Evolutionary conservation across 2,329 filamentous ascomycete genomes (phyloP).

Genomic region (Aureobasidium lini): DNA sequence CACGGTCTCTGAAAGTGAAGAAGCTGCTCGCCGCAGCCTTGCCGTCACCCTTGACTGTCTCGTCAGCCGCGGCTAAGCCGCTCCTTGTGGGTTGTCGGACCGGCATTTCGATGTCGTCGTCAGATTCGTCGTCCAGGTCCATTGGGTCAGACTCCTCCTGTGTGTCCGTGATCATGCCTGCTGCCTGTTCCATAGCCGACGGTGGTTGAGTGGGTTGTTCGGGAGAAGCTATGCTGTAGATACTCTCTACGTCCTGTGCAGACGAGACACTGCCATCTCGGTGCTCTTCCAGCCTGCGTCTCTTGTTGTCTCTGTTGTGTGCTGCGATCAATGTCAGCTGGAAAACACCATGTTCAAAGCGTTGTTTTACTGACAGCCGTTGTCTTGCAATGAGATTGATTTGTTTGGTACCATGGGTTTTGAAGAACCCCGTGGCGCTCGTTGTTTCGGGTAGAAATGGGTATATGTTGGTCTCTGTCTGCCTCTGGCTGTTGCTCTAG

Average conservation of each 20-base stretch:
- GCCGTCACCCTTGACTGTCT: background rate
- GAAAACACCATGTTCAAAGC: background rate
- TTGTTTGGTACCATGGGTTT: background rate
- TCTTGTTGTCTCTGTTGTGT: background rate
- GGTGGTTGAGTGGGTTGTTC: background rate
- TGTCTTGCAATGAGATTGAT: background rate
- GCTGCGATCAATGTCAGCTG: background rate
- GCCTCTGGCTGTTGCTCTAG: conserved; percentile 16
- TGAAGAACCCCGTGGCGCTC: background rate
- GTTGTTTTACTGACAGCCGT: background rate
- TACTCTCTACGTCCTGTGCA: background rate
- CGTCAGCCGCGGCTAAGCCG: background rate
- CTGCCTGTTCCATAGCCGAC: background rate
- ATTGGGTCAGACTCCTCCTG: background rate
- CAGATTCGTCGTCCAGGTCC: background rate
- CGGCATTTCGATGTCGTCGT: background rate
- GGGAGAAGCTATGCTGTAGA: background rate
- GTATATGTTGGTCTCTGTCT: conserved; percentile 28
- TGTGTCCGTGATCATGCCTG: background rate
- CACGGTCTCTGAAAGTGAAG: background rate
- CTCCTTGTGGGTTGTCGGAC: background rate
- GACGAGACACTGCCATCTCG: background rate
- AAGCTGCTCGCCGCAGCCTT: background rate
- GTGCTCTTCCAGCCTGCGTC: background rate
- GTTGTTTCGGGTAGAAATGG: conserved; percentile 16